Evolutionary conservation across 169 alveolate species (phyloP), one percentile per base, ranked within the genome.

Genomic region (Cryptosporidium parvum): DNA sequence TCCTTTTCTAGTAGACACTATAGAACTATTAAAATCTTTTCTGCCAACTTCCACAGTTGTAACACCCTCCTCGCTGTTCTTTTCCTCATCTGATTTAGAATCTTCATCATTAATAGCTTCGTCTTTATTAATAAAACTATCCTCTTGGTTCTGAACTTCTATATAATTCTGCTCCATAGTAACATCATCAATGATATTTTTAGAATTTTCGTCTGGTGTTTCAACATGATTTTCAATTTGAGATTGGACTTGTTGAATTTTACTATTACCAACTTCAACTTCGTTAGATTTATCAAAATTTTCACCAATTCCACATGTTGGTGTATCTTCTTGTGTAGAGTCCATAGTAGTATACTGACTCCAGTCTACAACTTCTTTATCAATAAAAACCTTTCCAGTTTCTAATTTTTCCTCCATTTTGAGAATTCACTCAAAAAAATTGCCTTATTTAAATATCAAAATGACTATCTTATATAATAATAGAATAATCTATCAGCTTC

Each of bases 241-340:
- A 35, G 58, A 10, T 48, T 48, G 21, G 23, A 14, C 56, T 48
- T 48, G 23, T 4, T 48, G n/a, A 48, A 48, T 48, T 21, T 70
- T 44, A 23, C n/a, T 23, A 3, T 70, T 48, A 10, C 23, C 48
- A 7, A 18, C 23, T 29, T 29, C 39, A 16, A 8, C 31, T 26
- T 56, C 37, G 29, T 56, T 56, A 23, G 23, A 12, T 23, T 26
- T 26, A 37, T 56, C 68, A 37, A 53, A 21, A 37, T 31, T 35
- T 52, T 73, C 86, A 56, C 71, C 71, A 56, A 73, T 73, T 35
- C 86, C 68, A 18, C 70, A 73, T 2, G 86, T 73, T n/a, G 86
- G 86, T 52, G 86, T 73, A 10, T 53, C 86, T 31, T 73, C 86
- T 58, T 73, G 86, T 23, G 86, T 73, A 8, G 86, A 56, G 31